A percentile compares a stretch with the other conserved stretches of the same genome.
phyloP scores from a whole-genome alignment of 2,329 filamentous ascomycete genomes.

The Lachnellula arida region DNA sequence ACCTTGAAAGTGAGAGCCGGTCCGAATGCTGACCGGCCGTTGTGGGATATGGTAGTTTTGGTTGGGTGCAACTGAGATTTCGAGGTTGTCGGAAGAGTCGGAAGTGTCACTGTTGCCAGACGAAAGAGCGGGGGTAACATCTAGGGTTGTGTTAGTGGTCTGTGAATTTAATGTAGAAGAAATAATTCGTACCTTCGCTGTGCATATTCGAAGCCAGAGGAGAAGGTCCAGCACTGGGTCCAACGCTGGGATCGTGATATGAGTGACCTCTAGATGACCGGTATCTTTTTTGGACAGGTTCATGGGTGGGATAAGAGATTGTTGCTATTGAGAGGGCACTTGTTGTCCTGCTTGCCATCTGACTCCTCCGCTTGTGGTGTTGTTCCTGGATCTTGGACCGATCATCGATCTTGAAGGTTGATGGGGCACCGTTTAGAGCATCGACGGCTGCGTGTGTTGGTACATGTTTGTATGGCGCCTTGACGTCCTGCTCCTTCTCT shows the following conservation, averaged over 20 bases:
- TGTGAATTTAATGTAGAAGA: background rate
- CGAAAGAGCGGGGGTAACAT: slow-evolving; percentile 24
- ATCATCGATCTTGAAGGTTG: slow-evolving; percentile 43
- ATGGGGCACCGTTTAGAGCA: slow-evolving; percentile 50
- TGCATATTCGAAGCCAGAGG: slow-evolving; percentile 26
- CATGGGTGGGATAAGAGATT: slow-evolving; percentile 14
- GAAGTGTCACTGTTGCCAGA: slow-evolving; percentile 25
- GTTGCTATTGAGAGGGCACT: slow-evolving; percentile 19
- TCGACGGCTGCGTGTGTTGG: slow-evolving; percentile 59
- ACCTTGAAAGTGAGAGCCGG: background rate
- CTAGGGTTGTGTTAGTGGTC: slow-evolving; percentile 18
- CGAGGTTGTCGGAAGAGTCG: slow-evolving; percentile 24
- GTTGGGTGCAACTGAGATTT: slow-evolving; percentile 15
- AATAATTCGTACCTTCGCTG: slow-evolving; percentile 23
- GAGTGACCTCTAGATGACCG: slow-evolving; percentile 20
- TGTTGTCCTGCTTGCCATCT: slow-evolving; percentile 24
- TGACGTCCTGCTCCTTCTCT: slow-evolving; percentile 40
- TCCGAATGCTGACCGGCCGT: background rate
- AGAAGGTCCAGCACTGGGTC: slow-evolving; percentile 20
- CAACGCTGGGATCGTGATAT: slow-evolving; percentile 27
- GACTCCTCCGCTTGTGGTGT: slow-evolving; percentile 27
- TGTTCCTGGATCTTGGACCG: slow-evolving; percentile 29
- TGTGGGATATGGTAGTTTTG: background rate
- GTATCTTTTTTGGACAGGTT: slow-evolving; percentile 9
- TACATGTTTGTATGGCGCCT: slow-evolving; percentile 52